phyloP scores from a whole-genome alignment of 2,329 filamentous ascomycete species.

The Aspergillaceae sp. region DNA sequence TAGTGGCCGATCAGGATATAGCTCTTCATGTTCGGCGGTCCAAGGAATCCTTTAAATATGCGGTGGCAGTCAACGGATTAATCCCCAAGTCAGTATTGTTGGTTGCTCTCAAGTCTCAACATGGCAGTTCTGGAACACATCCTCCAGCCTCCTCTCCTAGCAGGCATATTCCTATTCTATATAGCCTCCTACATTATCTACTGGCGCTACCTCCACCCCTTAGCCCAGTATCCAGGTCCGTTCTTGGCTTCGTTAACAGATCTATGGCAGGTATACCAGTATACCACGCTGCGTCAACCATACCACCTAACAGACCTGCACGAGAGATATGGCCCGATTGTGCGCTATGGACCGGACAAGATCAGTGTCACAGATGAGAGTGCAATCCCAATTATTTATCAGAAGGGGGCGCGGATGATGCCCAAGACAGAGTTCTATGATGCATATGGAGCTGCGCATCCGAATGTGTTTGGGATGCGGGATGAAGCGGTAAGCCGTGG shows the following conservation, averaged over 20 bases:
- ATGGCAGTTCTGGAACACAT: too few species aligned
- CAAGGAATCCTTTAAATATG: too few species aligned
- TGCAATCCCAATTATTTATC: constrained; percentile 21
- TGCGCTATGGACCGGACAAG: constrained; percentile 24
- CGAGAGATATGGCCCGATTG: constrained; percentile 17
- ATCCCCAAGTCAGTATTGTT: too few species aligned
- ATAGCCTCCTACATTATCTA: neutral
- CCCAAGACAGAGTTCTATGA: constrained; percentile 31
- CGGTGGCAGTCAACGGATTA: too few species aligned
- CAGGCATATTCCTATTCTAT: too few species aligned
- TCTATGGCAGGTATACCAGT: constrained; percentile 22
- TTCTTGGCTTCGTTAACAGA: constrained; percentile 25
- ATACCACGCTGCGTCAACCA: constrained; percentile 14
- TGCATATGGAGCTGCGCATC: constrained; percentile 21
- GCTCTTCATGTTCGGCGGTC: too few species aligned
- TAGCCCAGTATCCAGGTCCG: constrained; percentile 22
- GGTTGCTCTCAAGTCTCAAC: too few species aligned
- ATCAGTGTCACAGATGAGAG: constrained; percentile 21
- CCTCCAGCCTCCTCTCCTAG: too few species aligned
- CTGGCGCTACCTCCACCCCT: constrained; percentile 16
- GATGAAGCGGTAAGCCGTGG: constrained; percentile 15
- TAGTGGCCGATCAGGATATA: too few species aligned
- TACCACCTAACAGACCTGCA: constrained; percentile 18
- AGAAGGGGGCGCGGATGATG: constrained; percentile 18
- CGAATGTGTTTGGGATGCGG: constrained; percentile 28